Evolutionary conservation across 1,139 yeast genomes (phyloP).

Genomic region (Wickerhamiella infanticola): DNA sequence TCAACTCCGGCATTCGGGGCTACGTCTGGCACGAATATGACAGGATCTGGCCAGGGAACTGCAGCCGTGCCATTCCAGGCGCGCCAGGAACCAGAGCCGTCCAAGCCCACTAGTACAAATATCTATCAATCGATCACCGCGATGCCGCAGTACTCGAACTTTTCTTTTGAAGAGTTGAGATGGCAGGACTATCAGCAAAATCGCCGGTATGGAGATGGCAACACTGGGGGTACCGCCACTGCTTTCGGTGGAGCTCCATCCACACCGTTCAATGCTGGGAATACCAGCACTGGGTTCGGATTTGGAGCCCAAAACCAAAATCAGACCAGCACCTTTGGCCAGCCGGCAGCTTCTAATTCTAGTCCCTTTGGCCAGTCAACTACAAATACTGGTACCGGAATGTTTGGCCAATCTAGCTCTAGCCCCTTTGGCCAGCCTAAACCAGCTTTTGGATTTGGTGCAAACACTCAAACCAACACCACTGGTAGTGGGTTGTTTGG

Average conservation of each 20-base stretch:
- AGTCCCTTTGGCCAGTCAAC: slow-evolving; percentile 1
- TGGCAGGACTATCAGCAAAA: slow-evolving; percentile 72
- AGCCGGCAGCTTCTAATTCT: slow-evolving; percentile 2
- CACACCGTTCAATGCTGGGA: slow-evolving; percentile 8
- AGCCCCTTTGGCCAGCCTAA: slow-evolving; percentile 13
- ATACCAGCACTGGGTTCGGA: slow-evolving; percentile 1
- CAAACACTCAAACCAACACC: slow-evolving; percentile 4
- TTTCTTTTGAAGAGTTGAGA: slow-evolving; percentile 77
- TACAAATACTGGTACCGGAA: background rate
- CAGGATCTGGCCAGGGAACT: slow-evolving; percentile 35
- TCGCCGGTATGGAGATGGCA: slow-evolving; percentile 41
- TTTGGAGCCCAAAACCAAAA: background rate
- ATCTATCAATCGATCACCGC: slow-evolving; percentile 61
- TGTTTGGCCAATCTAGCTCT: background rate
- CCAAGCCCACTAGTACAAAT: slow-evolving; percentile 27
- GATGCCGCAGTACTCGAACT: slow-evolving; percentile 81
- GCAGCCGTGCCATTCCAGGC: slow-evolving; percentile 40
- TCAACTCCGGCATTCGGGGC: slow-evolving; percentile 1
- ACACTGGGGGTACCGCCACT: slow-evolving; percentile 10
- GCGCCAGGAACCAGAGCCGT: slow-evolving; percentile 64
- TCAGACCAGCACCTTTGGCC: background rate
- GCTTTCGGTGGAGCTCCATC: slow-evolving; percentile 5
- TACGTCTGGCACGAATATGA: slow-evolving; percentile 21
- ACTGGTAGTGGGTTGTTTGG: slow-evolving; percentile 22
- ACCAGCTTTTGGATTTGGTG: slow-evolving; percentile 3